phyloP scores from a whole-genome alignment of 2,329 filamentous ascomycete species.

The Bertia moriformis region DNA sequence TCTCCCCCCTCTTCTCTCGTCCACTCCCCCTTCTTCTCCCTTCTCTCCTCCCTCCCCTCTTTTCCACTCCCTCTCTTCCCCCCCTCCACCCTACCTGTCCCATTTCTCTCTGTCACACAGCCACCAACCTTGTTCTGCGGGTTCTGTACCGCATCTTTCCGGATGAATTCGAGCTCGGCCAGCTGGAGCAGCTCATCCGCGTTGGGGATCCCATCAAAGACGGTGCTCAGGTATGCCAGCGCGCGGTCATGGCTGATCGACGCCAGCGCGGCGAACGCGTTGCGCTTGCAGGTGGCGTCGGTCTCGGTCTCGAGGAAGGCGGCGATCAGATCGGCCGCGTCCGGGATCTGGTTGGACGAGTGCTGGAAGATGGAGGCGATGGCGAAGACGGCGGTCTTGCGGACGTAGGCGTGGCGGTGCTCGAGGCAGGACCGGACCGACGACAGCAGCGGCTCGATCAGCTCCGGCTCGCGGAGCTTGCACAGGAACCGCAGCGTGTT shows the following conservation, averaged over 20 bases:
- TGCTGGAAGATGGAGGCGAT: slow-evolving; percentile 84
- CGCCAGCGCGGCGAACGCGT: slow-evolving; percentile 83
- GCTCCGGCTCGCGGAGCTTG: slow-evolving; percentile 87
- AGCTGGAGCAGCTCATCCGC: slow-evolving; percentile 87
- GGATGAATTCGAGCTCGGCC: slow-evolving; percentile 90
- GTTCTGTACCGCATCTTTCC: slow-evolving; percentile 92
- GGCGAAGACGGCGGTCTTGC: slow-evolving; percentile 94
- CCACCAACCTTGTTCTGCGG: slow-evolving; percentile 70
- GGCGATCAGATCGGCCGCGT: slow-evolving; percentile 82
- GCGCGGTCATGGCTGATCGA: slow-evolving; percentile 90
- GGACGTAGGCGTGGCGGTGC: slow-evolving; percentile 91
- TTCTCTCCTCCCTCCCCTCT: no score
- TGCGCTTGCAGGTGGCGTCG: slow-evolving; percentile 92
- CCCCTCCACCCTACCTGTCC: no score
- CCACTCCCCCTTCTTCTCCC: no score
- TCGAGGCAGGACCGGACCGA: slow-evolving; percentile 85
- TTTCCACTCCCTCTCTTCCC: no score
- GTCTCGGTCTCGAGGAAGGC: slow-evolving; percentile 81
- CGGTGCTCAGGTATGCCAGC: slow-evolving; percentile 69
- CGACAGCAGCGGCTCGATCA: slow-evolving; percentile 88
- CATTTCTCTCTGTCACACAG: slow-evolving; percentile 1
- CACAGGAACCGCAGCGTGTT: slow-evolving; percentile 96
- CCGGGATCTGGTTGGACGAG: slow-evolving; percentile 81
- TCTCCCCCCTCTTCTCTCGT: no score
- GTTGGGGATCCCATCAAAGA: slow-evolving; percentile 88